These are phyloP conservation scores for Pyrus communis DNA, from an alignment of 306 rosid genomes.

Conservation along the genomic window DNA sequence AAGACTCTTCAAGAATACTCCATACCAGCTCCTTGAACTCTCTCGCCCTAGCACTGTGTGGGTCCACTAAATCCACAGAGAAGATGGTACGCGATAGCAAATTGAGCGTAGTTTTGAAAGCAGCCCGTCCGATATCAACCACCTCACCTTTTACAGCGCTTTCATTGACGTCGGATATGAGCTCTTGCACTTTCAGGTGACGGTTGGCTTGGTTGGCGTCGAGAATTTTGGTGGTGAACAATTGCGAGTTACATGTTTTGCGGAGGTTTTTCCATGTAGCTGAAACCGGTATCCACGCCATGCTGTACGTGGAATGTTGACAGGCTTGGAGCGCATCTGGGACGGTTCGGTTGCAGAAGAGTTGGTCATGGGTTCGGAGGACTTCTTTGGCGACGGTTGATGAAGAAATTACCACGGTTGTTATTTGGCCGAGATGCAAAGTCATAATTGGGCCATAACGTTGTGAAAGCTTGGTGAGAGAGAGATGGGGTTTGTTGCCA, in stretches of 20 bases:
- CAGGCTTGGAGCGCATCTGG: neutral
- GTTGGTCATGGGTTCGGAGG: conserved; percentile 2
- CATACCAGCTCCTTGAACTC: conserved; percentile 1
- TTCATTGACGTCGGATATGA: neutral
- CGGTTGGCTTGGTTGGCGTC: neutral
- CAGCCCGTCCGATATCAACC: conserved; percentile 16
- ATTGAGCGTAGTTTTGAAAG: conserved; percentile 4
- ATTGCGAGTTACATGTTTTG: conserved; percentile 12
- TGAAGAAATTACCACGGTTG: conserved; percentile 22
- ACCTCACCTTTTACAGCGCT: neutral
- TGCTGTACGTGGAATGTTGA: neutral
- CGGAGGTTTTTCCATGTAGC: conserved; percentile 26
- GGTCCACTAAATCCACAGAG: neutral
- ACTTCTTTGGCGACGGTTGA: neutral
- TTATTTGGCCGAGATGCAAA: conserved; percentile 28
- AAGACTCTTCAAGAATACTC: neutral
- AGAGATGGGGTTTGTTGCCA: conserved; percentile 32
- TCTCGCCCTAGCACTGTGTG: conserved; percentile 6
- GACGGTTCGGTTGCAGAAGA: conserved; percentile 11
- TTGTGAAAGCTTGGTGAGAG: conserved; percentile 23
- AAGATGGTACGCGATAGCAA: conserved; percentile 14
- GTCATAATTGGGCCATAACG: conserved; percentile 32
- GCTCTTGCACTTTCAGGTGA: conserved; percentile 1
- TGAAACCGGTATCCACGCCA: conserved; percentile 28
- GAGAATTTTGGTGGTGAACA: neutral